These are phyloP conservation scores for Apium graveolens DNA, from an alignment of 129 eudicot species.

Conservation along the genomic window DNA sequence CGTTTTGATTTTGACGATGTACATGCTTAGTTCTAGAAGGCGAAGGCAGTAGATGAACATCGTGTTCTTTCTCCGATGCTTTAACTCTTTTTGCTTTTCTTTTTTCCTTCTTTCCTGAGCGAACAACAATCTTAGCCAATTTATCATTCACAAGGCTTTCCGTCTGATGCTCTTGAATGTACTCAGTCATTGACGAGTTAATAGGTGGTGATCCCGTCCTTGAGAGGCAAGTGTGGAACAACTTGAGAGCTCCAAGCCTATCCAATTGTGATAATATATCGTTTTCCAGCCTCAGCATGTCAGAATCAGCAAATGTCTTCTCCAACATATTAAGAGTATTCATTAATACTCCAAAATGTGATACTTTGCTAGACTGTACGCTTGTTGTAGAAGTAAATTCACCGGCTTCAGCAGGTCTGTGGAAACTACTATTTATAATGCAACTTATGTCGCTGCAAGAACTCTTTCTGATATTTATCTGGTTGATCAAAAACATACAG, in stretches of 20 bases:
- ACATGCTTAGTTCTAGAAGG: constrained; percentile 22
- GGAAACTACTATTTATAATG: constrained; percentile 3
- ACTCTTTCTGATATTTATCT: constrained; percentile 33
- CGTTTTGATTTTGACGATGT: constrained; percentile 21
- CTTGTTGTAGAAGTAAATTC: constrained; percentile 35
- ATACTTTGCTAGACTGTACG: constrained; percentile 39
- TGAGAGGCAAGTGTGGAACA: constrained; percentile 44
- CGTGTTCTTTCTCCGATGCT: constrained; percentile 25
- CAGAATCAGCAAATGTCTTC: constrained; percentile 48
- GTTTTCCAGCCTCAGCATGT: constrained; percentile 45
- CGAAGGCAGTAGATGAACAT: constrained; percentile 14
- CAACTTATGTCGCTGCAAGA: constrained; percentile 12
- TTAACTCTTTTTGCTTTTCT: constrained; percentile 45
- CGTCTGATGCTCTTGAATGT: constrained; percentile 11
- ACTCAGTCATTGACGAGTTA: constrained; percentile 15
- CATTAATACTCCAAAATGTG: constrained; percentile 58
- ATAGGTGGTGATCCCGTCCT: constrained; percentile 26
- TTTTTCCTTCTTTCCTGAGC: constrained; percentile 55
- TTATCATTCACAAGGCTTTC: constrained; percentile 15
- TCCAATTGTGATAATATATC: constrained; percentile 70
- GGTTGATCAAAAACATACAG: constrained; percentile 21
- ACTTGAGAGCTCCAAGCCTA: constrained; percentile 73
- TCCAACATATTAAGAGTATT: constrained; percentile 63
- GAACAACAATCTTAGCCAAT: constrained; percentile 34
- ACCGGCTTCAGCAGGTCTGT: constrained; percentile 17